Conservation (phyloP, 129 eudicot species). For the Kitagawia praeruptora region DNA sequence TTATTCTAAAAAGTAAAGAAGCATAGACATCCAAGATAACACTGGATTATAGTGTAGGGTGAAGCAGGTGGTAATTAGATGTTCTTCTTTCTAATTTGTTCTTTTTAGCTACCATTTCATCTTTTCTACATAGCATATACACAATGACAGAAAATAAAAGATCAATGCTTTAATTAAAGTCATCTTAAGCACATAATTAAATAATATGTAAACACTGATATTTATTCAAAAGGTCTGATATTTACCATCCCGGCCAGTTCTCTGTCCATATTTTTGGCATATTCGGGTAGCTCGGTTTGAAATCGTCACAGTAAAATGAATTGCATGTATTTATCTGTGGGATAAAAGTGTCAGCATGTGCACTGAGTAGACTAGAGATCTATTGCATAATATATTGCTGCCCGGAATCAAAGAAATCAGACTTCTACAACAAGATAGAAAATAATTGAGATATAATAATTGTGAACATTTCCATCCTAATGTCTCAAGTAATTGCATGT, state of each 20-base stretch:
- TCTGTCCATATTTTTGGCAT: conserved; percentile 94
- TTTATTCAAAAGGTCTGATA: neutral
- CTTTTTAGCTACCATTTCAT: neutral
- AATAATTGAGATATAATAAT: neutral
- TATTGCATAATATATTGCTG: neutral
- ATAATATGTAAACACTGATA: neutral
- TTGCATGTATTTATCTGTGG: conserved; percentile 93
- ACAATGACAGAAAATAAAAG: neutral
- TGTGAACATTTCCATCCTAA: neutral
- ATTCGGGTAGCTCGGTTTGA: conserved; percentile 54
- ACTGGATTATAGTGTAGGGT: neutral
- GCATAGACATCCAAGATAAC: neutral
- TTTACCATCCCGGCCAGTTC: conserved; percentile 97
- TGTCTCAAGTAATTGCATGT: neutral
- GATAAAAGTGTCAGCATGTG: conserved; percentile 11
- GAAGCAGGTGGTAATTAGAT: neutral
- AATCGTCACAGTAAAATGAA: conserved; percentile 77
- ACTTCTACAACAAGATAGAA: neutral
- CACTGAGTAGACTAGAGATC: neutral
- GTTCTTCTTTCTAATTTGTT: neutral
- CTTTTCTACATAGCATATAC: neutral
- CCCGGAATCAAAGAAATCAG: neutral
- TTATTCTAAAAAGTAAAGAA: neutral
- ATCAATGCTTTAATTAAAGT: neutral
- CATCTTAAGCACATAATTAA: neutral